Evolutionary conservation across 176 grass and related monocot genomes (phyloP).

Genomic region (Phyllostachys edulis): DNA sequence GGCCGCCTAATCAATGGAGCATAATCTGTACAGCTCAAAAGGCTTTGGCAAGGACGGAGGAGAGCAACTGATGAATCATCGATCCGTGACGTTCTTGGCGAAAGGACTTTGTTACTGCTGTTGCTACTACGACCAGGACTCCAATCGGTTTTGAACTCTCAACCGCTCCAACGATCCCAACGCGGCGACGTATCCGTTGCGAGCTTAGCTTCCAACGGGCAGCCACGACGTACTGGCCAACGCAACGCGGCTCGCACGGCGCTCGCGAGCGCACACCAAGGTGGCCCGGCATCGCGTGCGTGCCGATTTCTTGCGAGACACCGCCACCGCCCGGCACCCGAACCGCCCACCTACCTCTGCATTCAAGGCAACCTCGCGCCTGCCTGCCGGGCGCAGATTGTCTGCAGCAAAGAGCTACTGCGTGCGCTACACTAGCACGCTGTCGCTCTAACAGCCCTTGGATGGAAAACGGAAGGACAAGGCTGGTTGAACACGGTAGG

Average conservation of each 20-base stretch:
- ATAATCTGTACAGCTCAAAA: neutral
- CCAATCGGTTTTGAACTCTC: neutral
- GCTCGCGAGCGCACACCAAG: neutral
- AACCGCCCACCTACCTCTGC: neutral
- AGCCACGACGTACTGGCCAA: neutral
- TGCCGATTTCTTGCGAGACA: neutral
- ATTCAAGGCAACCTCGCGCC: neutral
- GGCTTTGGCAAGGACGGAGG: neutral
- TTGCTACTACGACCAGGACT: neutral
- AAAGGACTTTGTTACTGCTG: neutral
- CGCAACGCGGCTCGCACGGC: too few relatives aligned
- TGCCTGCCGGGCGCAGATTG: too few relatives aligned
- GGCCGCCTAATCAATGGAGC: constrained; percentile 10
- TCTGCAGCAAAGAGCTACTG: too few relatives aligned
- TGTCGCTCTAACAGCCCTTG: too few relatives aligned
- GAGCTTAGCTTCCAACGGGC: neutral
- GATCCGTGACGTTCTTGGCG: neutral
- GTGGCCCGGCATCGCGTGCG: neutral
- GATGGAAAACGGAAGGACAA: too few relatives aligned
- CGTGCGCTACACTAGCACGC: too few relatives aligned
- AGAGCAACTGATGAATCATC: too few relatives aligned
- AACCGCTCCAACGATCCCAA: neutral
- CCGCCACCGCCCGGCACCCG: neutral
- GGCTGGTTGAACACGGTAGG: too few relatives aligned
- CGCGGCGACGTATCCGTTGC: neutral